Conservation (phyloP, 1,284 basidiomycete genomes). For the Cryptococcus sp. region DNA sequence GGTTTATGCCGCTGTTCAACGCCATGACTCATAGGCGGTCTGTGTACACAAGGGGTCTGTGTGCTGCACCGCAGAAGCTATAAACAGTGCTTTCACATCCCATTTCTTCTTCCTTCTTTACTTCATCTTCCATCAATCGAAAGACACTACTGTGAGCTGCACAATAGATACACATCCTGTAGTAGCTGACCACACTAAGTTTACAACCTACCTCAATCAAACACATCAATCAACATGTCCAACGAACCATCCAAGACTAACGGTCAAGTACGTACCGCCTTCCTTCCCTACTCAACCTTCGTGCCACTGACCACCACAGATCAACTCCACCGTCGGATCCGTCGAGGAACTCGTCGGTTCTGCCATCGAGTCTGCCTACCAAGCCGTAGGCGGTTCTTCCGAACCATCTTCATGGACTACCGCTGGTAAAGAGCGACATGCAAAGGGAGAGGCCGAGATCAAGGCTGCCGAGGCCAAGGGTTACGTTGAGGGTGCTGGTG, state of each 20-base stretch:
- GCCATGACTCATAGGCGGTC: too few species aligned
- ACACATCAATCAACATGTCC: conserved; percentile 12
- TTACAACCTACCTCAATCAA: not conserved
- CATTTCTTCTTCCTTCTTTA: too few species aligned
- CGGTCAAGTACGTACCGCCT: conserved; percentile 54
- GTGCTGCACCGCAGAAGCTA: too few species aligned
- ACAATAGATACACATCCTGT: too few species aligned
- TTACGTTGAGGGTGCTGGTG: conserved; percentile 56
- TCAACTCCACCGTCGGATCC: conserved; percentile 43
- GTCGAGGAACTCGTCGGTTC: conserved; percentile 51
- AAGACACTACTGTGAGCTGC: too few species aligned
- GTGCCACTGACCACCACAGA: conserved; percentile 11
- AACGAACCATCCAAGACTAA: conserved; percentile 56
- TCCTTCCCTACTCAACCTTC: conserved; percentile 15
- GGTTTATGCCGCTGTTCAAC: too few species aligned
- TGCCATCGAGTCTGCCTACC: conserved; percentile 55
- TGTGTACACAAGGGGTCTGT: too few species aligned
- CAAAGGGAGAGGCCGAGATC: conserved; percentile 56
- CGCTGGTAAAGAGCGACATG: conserved; percentile 60
- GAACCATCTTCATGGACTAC: conserved; percentile 38
- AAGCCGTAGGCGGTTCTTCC: conserved; percentile 39
- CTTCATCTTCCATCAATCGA: too few species aligned
- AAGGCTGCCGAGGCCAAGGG: conserved; percentile 42
- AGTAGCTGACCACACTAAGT: not conserved
- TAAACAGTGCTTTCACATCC: too few species aligned